Evolutionary conservation across 2,329 filamentous ascomycete species (phyloP).

Genomic region (Davidsoniella neocaledoniae): DNA sequence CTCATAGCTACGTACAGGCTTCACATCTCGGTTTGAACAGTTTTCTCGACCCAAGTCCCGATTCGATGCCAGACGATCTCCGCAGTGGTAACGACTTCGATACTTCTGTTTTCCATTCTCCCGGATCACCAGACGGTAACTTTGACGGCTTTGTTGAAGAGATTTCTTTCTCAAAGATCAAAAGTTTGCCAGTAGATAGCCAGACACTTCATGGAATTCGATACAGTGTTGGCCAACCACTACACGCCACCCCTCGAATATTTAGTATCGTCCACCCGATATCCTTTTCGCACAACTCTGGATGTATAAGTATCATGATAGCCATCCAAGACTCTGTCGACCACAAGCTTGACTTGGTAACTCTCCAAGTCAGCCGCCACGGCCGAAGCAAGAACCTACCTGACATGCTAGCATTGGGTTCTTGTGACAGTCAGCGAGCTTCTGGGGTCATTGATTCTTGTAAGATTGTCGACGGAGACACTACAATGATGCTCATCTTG

Average conservation of each 20-base stretch:
- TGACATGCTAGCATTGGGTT: constrained; percentile 13
- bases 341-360: constrained; percentile 32
- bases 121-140: constrained; percentile 41
- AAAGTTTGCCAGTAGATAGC: constrained; percentile 45
- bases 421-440: constrained; percentile 38
- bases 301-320: constrained; percentile 40
- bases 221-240: constrained; percentile 18
- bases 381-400: neutral
- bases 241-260: constrained; percentile 27
- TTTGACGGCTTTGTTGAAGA: constrained; percentile 57
- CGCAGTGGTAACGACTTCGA: constrained; percentile 46
- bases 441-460: constrained; percentile 58
- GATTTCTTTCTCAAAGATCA: constrained; percentile 53
- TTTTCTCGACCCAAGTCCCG: constrained; percentile 50
- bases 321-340: constrained; percentile 55
- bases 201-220: constrained; percentile 43
- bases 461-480: constrained; percentile 48
- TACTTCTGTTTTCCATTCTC: constrained; percentile 38
- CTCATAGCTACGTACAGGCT: constrained; percentile 28
- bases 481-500: constrained; percentile 53
- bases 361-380: constrained; percentile 7
- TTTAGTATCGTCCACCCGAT: constrained; percentile 49
- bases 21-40: constrained; percentile 39
- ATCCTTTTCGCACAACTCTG: constrained; percentile 35
- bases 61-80: constrained; percentile 52